Evolutionary conservation across 164 flowering plant species (phyloP), one percentile per base, ranked within the genome.

Genomic region (Vitis rotundifolia): DNA sequence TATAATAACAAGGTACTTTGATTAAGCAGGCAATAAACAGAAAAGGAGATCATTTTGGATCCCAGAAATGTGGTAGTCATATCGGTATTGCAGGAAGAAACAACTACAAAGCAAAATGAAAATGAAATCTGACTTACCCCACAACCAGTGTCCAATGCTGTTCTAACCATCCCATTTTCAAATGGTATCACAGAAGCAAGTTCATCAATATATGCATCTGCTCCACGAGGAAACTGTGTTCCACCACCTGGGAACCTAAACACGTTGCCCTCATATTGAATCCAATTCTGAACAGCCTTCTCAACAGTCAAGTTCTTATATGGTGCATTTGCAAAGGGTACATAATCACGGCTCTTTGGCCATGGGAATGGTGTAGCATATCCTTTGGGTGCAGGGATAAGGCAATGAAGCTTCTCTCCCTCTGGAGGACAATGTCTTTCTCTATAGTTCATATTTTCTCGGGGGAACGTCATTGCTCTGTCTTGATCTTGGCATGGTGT

Each of bases 331-430:
- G 83, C 89, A 66, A 63, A 83, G 4, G 89, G 86, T 11, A 86
- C 89, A 69, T 78, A 86, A 61, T 84, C 87, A 52, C 83, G 83
- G 54, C 87, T 86, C 73, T 82, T 82, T 11, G 90, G 89, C 89
- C 89, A 86, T 2, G 71, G 72, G 63, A 86, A 86, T 8, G 86
- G 89, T 53, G 83, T 82, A 14, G 63, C 79, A 55, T 86, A 86
- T 48, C 89, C 87, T 61, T 81, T 78, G 0, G 89, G 87, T 6
- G 89, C 86, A 7, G 89, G 87, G 51, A 86, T 71, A 67, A 82
- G 83, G 57, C 89, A 86, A 47, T 70, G 80, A 52, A 86, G 70
- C 71, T 82, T 86, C 72, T 84, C 82, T 44, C 77, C 75, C 19
- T 84, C 74, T 8, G 81, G 80, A 59, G 87, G 83, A 70, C 89